Base-by-base conservation (phyloP, 2,329 filamentous ascomycete genomes). In the Blumeriella jaapii region DNA sequence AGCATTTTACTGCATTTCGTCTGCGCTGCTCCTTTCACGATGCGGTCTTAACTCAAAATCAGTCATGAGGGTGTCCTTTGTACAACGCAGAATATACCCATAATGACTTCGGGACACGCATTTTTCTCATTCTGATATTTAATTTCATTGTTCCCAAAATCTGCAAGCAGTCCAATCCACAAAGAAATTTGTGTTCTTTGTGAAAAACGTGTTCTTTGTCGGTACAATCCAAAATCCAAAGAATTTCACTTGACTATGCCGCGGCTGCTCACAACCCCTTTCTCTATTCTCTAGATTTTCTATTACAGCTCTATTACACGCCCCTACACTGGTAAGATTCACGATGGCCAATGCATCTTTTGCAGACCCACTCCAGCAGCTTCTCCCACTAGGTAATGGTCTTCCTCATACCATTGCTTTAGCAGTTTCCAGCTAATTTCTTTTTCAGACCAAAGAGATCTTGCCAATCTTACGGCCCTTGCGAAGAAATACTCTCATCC, bases 401-500 rank as follows among this genome's bases (percentile, higher is more conserved):
- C 16, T 19, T n/a, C 16, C 10, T 9, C 13, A 10, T 6, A 8
- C 12, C 8, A 22, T 15, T 18, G 14, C 13, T 24, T 24, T 8
- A 27, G 8, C 6, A 16, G 23, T 17, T 25, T 18, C 13, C 11
- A n/a, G 3, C 2, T 6, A 6, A n/a, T n/a, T n/a, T n/a, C n/a
- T n/a, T n/a, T n/a, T n/a, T 33, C 20, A 30, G 33, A 7, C n/a
- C 29, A 33, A 17, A 10, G 18, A 24, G 8, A 17, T 10, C 2
- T 22, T 29, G 14, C 17, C 6, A 22, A 5, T 6, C 13, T 15
- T 19, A 34, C 38, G 7, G n/a, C 15, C 2, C 25, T 36, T 5
- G 38, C 38, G 10, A 22, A 31, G 13, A 36, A 33, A 37, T 40
- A 40, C 12, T 20, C 16, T 16, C 30, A 40, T 12, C 38, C 25